Conservation (phyloP, 129 eudicot genomes). For the Smallanthus sonchifolius region DNA sequence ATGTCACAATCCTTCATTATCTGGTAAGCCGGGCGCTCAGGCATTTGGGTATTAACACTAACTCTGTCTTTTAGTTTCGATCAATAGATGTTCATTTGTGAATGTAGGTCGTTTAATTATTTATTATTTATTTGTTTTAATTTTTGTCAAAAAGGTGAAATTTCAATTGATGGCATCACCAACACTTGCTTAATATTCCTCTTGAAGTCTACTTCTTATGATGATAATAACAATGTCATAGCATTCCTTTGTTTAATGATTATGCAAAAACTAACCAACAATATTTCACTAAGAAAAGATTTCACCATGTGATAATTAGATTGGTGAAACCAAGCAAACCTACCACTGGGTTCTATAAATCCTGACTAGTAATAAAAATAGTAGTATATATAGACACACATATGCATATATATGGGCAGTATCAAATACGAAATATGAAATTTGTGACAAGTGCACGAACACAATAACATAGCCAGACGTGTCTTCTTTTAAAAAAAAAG, state of each 20-base stretch:
- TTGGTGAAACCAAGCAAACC: constrained; percentile 13
- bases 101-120: neutral
- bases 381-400: neutral
- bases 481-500: no score
- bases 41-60: no score
- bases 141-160: neutral
- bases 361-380: neutral
- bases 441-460: no score
- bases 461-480: no score
- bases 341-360: neutral
- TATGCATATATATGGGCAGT: no score
- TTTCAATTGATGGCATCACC: constrained; percentile 2
- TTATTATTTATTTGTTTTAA: neutral
- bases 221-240: neutral
- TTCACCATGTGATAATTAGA: constrained; percentile 14
- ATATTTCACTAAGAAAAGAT: neutral
- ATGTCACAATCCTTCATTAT: no score
- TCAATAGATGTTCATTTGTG: no score
- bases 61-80: no score
- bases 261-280: constrained; percentile 10
- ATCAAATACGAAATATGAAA: no score
- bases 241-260: constrained; percentile 12
- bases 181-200: constrained; percentile 15
- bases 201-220: constrained; percentile 13
- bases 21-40: neutral